Evolutionary conservation across 2,329 filamentous ascomycete genomes (phyloP).

Genomic region (Scortechinia acanthostroma): DNA sequence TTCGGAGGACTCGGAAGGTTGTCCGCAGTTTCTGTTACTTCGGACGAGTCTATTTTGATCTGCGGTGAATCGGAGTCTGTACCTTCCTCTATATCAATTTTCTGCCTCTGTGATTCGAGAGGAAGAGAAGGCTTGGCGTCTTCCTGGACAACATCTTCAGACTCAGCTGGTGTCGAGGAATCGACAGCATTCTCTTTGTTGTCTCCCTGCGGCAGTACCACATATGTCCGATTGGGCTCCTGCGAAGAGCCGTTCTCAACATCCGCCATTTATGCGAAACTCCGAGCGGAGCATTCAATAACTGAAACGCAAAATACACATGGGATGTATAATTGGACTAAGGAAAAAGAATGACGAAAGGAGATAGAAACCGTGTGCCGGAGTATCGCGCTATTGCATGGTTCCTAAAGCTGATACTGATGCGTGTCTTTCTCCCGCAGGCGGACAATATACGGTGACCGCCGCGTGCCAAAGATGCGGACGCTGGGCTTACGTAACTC

Average conservation of each 20-base stretch:
- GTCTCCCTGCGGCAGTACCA: constrained; percentile 9
- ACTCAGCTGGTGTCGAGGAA: background rate
- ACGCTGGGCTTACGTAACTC: background rate
- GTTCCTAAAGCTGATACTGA: background rate
- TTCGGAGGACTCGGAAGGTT: background rate
- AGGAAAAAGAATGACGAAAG: no score
- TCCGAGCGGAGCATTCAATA: constrained; percentile 20
- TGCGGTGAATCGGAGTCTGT: background rate
- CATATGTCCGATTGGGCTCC: constrained; percentile 7
- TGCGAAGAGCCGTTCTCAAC: constrained; percentile 19
- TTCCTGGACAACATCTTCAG: background rate
- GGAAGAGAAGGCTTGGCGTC: background rate
- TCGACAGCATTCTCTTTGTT: background rate
- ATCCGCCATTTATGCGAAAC: constrained; percentile 28
- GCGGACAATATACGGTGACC: background rate
- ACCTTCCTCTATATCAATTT: background rate
- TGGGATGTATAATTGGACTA: no score
- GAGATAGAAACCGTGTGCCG: no score
- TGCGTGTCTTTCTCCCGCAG: background rate
- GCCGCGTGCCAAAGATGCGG: background rate
- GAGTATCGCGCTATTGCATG: no score
- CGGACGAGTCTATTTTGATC: background rate
- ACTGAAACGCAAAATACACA: no score
- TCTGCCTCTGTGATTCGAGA: background rate
- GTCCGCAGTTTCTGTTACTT: no score